These are phyloP conservation scores for Ogataea henricii DNA, from an alignment of 805 yeast species.

Conservation along the genomic window DNA sequence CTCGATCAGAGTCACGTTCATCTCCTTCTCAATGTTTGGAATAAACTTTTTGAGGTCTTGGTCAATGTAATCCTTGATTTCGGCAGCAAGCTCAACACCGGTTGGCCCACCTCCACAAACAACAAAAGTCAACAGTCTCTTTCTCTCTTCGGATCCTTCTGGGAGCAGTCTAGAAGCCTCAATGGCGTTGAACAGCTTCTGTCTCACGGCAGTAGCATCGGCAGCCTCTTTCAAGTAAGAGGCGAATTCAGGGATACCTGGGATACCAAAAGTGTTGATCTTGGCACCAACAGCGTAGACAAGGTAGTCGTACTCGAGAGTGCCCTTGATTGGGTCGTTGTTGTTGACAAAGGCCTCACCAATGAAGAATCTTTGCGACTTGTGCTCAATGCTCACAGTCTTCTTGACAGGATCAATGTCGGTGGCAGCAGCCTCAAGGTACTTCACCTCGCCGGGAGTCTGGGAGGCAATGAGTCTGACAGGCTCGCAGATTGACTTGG, in stretches of 20 bases:
- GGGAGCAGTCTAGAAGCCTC: slow-evolving; percentile 85
- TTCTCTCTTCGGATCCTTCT: slow-evolving; percentile 69
- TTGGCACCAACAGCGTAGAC: slow-evolving; percentile 93
- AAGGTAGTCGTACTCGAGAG: slow-evolving; percentile 71
- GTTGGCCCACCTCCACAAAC: slow-evolving; percentile 99
- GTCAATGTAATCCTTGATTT: slow-evolving; percentile 88
- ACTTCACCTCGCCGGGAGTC: slow-evolving; percentile 70
- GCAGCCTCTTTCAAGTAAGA: slow-evolving; percentile 85
- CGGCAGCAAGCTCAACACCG: slow-evolving; percentile 96
- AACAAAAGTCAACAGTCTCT: slow-evolving; percentile 79
- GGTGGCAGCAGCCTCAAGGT: slow-evolving; percentile 89
- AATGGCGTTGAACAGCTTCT: slow-evolving; percentile 77
- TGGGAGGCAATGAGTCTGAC: slow-evolving; percentile 79
- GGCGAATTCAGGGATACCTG: slow-evolving; percentile 87
- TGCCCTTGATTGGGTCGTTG: slow-evolving; percentile 44
- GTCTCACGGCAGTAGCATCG: slow-evolving; percentile 81
- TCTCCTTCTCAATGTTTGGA: slow-evolving; percentile 79
- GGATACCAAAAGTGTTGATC: slow-evolving; percentile 90
- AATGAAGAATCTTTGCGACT: slow-evolving; percentile 50
- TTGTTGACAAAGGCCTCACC: slow-evolving; percentile 52
- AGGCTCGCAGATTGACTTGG: slow-evolving; percentile 91
- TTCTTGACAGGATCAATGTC: slow-evolving; percentile 75
- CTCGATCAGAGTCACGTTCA: slow-evolving; percentile 81
- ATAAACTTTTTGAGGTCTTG: slow-evolving; percentile 88
- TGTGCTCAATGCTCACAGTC: slow-evolving; percentile 60